These are phyloP conservation scores for Saccharomycopsis olivae DNA, from an alignment of 805 yeast species.

Conservation along the genomic window DNA sequence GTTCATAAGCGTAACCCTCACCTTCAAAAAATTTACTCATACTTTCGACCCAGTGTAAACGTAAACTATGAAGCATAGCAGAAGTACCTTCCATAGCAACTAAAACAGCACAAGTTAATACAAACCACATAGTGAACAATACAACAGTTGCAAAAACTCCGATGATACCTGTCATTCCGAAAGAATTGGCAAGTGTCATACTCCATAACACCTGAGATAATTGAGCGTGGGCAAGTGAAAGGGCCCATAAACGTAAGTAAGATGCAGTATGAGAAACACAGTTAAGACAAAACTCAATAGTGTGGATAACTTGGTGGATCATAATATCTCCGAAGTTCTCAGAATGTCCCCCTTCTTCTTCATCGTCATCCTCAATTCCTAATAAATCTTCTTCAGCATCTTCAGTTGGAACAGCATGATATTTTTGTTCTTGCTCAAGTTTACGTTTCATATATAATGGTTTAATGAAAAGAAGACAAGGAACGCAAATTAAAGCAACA, in stretches of 20 bases:
- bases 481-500: conserved; percentile 58
- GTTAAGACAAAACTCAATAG: conserved; percentile 70
- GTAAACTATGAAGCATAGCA: conserved; percentile 71
- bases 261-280: conserved; percentile 78
- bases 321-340: conserved; percentile 55
- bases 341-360: conserved; percentile 36
- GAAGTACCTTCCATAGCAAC: conserved; percentile 78
- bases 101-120: conserved; percentile 54
- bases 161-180: conserved; percentile 45
- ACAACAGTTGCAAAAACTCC: conserved; percentile 35
- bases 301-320: conserved; percentile 72
- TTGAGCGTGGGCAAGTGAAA: conserved; percentile 74
- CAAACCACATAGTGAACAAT: conserved; percentile 68
- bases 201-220: conserved; percentile 64
- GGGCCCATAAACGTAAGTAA: conserved; percentile 68
- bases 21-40: conserved; percentile 76
- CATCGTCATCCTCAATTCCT: conserved; percentile 20
- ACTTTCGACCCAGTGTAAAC: conserved; percentile 76
- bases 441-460: conserved; percentile 38
- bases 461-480: conserved; percentile 59
- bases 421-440: conserved; percentile 23
- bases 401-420: conserved; percentile 34
- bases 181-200: conserved; percentile 60
- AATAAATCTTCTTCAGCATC: conserved; percentile 32
- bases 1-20: conserved; percentile 59